A percentile compares a stretch with the other conserved stretches of the same genome.
Conservation (phyloP, 2,329 filamentous ascomycete species). For the Neonectria hederae region DNA sequence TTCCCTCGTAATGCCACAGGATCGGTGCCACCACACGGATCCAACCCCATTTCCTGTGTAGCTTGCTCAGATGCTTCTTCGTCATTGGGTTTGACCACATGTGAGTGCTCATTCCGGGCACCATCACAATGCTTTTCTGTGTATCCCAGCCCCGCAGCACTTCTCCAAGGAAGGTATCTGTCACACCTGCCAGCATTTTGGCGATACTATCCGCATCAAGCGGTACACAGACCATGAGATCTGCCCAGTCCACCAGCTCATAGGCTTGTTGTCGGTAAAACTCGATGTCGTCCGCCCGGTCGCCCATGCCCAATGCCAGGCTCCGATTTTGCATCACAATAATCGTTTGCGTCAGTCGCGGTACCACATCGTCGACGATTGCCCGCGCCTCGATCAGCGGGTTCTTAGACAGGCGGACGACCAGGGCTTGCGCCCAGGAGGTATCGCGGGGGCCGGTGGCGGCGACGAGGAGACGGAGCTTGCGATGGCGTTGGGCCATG, state of each 20-base stretch:
- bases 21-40: constrained; percentile 83
- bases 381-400: constrained; percentile 68
- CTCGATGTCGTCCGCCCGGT: constrained; percentile 59
- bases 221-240: constrained; percentile 84
- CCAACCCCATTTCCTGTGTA: constrained; percentile 87
- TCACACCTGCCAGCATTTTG: constrained; percentile 86
- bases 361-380: constrained; percentile 72
- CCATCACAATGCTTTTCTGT: constrained; percentile 83
- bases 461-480: constrained; percentile 70
- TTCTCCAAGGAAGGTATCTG: constrained; percentile 82
- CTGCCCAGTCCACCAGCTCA: constrained; percentile 86
- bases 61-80: constrained; percentile 85
- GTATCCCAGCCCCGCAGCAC: constrained; percentile 87
- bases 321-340: constrained; percentile 67
- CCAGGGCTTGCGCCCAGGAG: constrained; percentile 72
- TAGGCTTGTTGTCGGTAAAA: constrained; percentile 62
- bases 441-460: constrained; percentile 72
- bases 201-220: constrained; percentile 86
- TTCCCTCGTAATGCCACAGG: constrained; percentile 78
- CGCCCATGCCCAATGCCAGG: constrained; percentile 44
- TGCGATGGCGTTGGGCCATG: constrained; percentile 51
- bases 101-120: constrained; percentile 87
- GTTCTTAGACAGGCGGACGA: constrained; percentile 73
- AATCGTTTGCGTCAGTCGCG: constrained; percentile 70
- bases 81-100: constrained; percentile 94